Evolutionary conservation across 768 basidiomycete genomes (phyloP), one percentile per base, ranked within the genome.

Genomic region (Boletus huronensis): DNA sequence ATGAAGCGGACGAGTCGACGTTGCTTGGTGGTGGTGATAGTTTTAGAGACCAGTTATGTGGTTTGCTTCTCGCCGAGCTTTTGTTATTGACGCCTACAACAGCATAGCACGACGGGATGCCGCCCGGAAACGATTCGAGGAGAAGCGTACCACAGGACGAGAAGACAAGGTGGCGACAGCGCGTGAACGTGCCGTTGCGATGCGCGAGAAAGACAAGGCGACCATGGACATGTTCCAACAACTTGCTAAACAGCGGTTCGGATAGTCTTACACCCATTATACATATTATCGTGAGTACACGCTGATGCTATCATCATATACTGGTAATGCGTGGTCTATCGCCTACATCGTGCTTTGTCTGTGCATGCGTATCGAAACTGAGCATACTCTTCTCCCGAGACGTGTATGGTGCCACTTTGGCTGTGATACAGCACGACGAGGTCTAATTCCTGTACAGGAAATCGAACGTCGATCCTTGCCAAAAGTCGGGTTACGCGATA

Each of bases 161-260:
- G 84, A 82, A 44, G 87, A 87, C 38, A 81, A 78, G 52, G 63
- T 65, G 5, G 75, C 76, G 26, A 79, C 70, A 1, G 66, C 76
- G 13, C 79, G 82, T 39, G 91, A 94, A 65, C 81, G 88, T 52
- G 77, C 80, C 0, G 75, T 64, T 23, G 84, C 80, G 6, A 75
- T 84, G 54, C 84, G 80, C 61, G 84, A 88, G 65, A 94, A 90
- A 66, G 93, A 97, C 64, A 85, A 84, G 68, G 89, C 85, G 17
- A 97, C 93, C 0, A 98, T 98, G 92, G 92, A 92, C 53, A 95
- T 94, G 93, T 93, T 97, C 71, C 90, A 90, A 72, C 84, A 87
- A 60, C 74, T 96, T 67, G 94, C 93, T n/a, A 93, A 89, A 68
- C 79, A 89, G 64, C 77, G 89, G 52, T 96, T 90, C n/a, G 47